Percentiles rank a stretch among this genome's conserved stretches.
These are phyloP conservation scores for Phaffomyces antillensis DNA, from an alignment of 805 yeast species.

Conservation along the genomic window DNA sequence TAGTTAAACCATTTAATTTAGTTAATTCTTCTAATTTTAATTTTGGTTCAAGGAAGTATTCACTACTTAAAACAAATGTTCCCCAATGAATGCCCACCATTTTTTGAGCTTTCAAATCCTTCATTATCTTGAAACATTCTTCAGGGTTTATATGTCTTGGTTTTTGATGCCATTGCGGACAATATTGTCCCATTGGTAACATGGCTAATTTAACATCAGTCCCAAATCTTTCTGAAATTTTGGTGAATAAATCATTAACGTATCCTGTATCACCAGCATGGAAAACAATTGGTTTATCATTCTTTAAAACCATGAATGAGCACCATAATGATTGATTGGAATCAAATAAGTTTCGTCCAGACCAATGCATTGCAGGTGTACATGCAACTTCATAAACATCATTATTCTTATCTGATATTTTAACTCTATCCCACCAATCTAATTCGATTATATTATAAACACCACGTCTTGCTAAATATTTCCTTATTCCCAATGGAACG, in stretches of 20 bases:
- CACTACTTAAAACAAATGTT: constrained; percentile 83
- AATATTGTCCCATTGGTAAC: constrained; percentile 91
- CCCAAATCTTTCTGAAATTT: constrained; percentile 61
- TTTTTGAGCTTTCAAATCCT: constrained; percentile 50
- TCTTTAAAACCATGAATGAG: constrained; percentile 63
- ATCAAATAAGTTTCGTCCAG: constrained; percentile 77
- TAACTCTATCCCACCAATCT: constrained; percentile 85
- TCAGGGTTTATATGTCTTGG: constrained; percentile 83
- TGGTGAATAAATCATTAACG: constrained; percentile 59
- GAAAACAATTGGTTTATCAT: constrained; percentile 66
- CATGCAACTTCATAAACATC: constrained; percentile 74
- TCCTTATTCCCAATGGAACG: constrained; percentile 75
- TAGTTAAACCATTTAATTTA: constrained; percentile 25
- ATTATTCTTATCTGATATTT: constrained; percentile 24
- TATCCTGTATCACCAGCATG: constrained; percentile 97
- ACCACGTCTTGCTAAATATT: constrained; percentile 51
- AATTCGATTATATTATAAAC: constrained; percentile 61
- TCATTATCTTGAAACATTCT: constrained; percentile 65
- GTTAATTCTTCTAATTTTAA: constrained; percentile 47
- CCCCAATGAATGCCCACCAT: constrained; percentile 96
- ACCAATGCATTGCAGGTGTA: constrained; percentile 96
- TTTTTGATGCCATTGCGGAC: constrained; percentile 90
- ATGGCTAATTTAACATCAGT: constrained; percentile 54
- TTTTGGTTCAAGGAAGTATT: constrained; percentile 82
- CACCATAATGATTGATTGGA: constrained; percentile 85